phyloP scores from a whole-genome alignment of 2,329 filamentous ascomycete species.

The Metarhizium brunneum region DNA sequence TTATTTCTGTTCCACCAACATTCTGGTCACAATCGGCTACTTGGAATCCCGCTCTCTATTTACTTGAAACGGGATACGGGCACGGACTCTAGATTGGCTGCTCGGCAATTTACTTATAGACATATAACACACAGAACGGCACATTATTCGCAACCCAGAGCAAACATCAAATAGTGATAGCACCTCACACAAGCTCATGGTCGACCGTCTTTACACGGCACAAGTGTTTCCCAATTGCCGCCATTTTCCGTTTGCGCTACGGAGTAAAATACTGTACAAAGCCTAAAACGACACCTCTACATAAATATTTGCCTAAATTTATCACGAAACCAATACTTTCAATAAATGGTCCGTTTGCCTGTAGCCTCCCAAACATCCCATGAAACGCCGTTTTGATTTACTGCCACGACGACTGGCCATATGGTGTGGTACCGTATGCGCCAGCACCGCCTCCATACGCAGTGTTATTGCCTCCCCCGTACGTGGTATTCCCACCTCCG shows the following conservation, averaged over 20 bases:
- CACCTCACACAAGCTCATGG: not conserved
- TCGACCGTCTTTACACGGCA: not conserved
- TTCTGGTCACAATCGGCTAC: not conserved
- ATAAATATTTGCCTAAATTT: slow-evolving; percentile 1
- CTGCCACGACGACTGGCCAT: slow-evolving; percentile 42
- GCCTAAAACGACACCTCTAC: not conserved
- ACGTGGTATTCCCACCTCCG: slow-evolving; percentile 57
- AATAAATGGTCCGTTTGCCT: not conserved
- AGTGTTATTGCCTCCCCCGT: slow-evolving; percentile 55
- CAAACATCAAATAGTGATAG: no score
- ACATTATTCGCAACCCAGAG: no score
- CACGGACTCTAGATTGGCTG: not conserved
- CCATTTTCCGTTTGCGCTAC: not conserved
- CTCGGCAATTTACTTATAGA: not conserved
- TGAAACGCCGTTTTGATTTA: slow-evolving; percentile 13
- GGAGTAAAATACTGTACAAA: slow-evolving; percentile 3
- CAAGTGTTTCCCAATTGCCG: not conserved
- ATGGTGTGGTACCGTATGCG: slow-evolving; percentile 35
- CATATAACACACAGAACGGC: not conserved
- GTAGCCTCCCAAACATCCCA: not conserved
- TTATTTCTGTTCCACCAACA: not conserved
- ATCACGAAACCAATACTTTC: not conserved
- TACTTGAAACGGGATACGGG: not conserved
- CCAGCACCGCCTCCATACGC: slow-evolving; percentile 51
- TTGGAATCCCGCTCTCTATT: not conserved